Evolutionary conservation across 2,329 filamentous ascomycete genomes (phyloP), one percentile per base, ranked within the genome.

Genomic region (Fusarium papillatum): DNA sequence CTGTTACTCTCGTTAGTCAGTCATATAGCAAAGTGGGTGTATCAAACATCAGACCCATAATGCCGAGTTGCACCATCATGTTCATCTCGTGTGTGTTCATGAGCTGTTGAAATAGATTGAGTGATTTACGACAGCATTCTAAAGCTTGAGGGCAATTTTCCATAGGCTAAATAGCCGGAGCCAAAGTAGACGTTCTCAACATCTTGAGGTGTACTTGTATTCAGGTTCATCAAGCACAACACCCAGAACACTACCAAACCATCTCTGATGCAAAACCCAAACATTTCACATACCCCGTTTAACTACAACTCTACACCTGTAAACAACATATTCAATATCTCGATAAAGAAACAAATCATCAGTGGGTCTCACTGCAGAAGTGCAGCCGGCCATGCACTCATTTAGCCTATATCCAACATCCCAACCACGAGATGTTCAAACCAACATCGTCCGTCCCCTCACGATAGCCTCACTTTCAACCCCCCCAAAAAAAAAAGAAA

Each of bases 361-460:
- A 64, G 61, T 64, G 43, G 61, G 61, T 16, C 29, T 34, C 26
- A 4, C 26, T 59, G n/a, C 64, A 60, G 3, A 38, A 13, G 13
- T 61, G 24, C 24, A 31, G 64, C 48, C 11, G 10, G 41, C 36
- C 16, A 66, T 46, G n/a, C 53, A 48, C 26, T 11, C 38, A 66
- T 66, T 46, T 66, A 66, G 38, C 46, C 48, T 60, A 60, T 66
- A 46, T 34, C 7, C 39, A 19, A 36, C 11, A 59, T 48, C 36
- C 26, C 22, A 29, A 31, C 17, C 55, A 43, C 38, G 59, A 62
- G 50, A 31, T 59, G 6, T 50, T 38, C 57, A 38, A 53, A 7
- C 59, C 38, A 19, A 43, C 41, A 26, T 38, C 41, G 9, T 43
- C 39, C 10, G 34, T 64, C 31, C 22, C 46, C 43, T 64, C 43